Evolutionary conservation across 2,329 filamentous ascomycete genomes (phyloP).

Genomic region (Immersiporthe knoxdaviesiana): DNA sequence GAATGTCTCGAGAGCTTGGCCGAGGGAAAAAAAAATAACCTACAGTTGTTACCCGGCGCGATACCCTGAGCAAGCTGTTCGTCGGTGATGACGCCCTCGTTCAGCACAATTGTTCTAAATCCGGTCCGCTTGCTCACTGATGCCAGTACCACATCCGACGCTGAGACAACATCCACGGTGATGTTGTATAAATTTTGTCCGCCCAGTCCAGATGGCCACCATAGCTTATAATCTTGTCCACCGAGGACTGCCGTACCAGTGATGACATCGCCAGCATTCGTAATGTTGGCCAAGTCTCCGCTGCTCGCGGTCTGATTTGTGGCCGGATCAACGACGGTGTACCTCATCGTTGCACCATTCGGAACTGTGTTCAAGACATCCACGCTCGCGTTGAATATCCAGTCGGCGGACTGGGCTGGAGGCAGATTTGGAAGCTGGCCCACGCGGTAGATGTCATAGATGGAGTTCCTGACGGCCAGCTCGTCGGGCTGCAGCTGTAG

Average conservation of each 20-base stretch:
- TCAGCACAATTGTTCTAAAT: constrained; percentile 65
- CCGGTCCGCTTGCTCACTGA: constrained; percentile 58
- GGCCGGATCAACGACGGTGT: constrained; percentile 48
- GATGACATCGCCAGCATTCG: constrained; percentile 46
- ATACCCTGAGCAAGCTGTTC: constrained; percentile 57
- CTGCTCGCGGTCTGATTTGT: constrained; percentile 44
- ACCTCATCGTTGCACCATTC: constrained; percentile 46
- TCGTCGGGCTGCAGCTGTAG: constrained; percentile 51
- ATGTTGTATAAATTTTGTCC: constrained; percentile 61
- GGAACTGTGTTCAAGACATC: constrained; percentile 58
- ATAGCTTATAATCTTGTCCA: constrained; percentile 52
- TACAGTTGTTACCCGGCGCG: constrained; percentile 36
- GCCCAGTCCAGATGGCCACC: constrained; percentile 64
- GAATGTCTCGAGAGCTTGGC: neutral
- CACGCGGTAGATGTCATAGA: constrained; percentile 61
- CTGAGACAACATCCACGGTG: constrained; percentile 50
- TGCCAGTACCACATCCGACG: constrained; percentile 42
- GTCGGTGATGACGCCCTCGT: constrained; percentile 56
- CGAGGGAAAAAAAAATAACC: neutral
- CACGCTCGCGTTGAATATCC: constrained; percentile 64
- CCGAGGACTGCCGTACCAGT: constrained; percentile 52
- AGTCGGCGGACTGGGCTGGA: constrained; percentile 59
- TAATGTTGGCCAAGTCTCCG: constrained; percentile 45
- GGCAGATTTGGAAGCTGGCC: constrained; percentile 62
- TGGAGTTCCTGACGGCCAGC: constrained; percentile 45